These are phyloP conservation scores for Rutstroemia sp. DNA, from an alignment of 2,329 filamentous ascomycete species.

Conservation along the genomic window DNA sequence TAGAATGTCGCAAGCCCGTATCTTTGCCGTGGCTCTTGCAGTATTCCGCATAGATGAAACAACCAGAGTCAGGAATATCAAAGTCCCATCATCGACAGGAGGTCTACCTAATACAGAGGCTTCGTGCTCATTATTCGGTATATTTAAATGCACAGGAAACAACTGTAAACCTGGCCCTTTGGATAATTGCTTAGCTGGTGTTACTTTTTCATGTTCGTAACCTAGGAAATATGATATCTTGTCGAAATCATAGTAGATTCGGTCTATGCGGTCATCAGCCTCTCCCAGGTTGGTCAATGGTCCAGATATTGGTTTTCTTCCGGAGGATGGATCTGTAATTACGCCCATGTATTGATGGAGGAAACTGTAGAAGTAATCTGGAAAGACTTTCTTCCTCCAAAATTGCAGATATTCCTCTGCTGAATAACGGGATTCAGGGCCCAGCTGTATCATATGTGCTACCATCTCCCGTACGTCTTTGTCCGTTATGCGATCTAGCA, in stretches of 20 bases:
- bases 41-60: constrained; percentile 86
- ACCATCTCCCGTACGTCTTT: constrained; percentile 82
- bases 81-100: constrained; percentile 74
- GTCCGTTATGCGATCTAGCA: constrained; percentile 82
- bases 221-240: constrained; percentile 95
- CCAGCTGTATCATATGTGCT: constrained; percentile 89
- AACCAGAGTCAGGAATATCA: constrained; percentile 85
- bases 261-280: constrained; percentile 87
- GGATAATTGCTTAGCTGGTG: constrained; percentile 30
- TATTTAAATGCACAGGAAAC: constrained; percentile 77
- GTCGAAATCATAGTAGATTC: constrained; percentile 90
- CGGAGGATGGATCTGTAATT: constrained; percentile 83
- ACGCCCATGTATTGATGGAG: constrained; percentile 96
- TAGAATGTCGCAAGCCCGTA: constrained; percentile 85
- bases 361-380: constrained; percentile 95
- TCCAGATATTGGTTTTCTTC: constrained; percentile 63
- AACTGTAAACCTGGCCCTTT: constrained; percentile 49
- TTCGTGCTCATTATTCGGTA: constrained; percentile 75
- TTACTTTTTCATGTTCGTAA: constrained; percentile 45
- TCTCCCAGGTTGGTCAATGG: constrained; percentile 69
- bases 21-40: constrained; percentile 75
- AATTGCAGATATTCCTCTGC: constrained; percentile 92
- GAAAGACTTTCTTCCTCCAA: constrained; percentile 88
- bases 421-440: constrained; percentile 85
- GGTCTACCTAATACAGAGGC: constrained; percentile 53